Evolutionary conservation across 2,329 filamentous ascomycete genomes (phyloP).

Genomic region (Blumeriella jaapii): DNA sequence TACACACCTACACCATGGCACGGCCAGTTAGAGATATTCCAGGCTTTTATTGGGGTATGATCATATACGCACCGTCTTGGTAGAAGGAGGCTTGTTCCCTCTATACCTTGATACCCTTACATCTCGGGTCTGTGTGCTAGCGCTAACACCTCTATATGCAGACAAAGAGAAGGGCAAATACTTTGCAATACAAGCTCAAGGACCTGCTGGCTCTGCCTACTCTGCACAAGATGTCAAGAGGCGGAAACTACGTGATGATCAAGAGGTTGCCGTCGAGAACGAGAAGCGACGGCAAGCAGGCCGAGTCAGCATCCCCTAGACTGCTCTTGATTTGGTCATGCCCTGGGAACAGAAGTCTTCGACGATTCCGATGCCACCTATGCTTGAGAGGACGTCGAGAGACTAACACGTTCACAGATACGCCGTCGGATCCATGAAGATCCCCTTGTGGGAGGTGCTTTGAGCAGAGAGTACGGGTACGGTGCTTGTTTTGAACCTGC

Average conservation of each 20-base stretch:
- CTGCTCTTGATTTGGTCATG: too few relatives aligned
- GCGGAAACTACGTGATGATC: slow-evolving; percentile 36
- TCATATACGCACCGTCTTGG: too few relatives aligned
- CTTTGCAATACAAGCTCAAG: slow-evolving; percentile 49
- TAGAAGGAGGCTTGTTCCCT: not conserved
- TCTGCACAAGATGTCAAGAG: slow-evolving; percentile 47
- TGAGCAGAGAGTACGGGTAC: slow-evolving; percentile 15
- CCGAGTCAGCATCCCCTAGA: slow-evolving; percentile 16
- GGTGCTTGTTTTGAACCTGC: slow-evolving; percentile 7
- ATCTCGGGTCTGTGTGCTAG: too few relatives aligned
- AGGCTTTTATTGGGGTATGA: slow-evolving; percentile 42
- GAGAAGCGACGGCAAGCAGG: slow-evolving; percentile 9
- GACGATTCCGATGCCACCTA: too few relatives aligned
- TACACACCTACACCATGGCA: slow-evolving; percentile 3
- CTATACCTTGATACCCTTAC: slow-evolving; percentile 1
- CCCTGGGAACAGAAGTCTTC: too few relatives aligned
- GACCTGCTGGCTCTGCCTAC: slow-evolving; percentile 39
- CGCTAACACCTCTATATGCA: too few relatives aligned
- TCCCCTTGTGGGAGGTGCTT: slow-evolving; percentile 15
- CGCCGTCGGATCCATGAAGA: slow-evolving; percentile 12
- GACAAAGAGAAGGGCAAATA: slow-evolving; percentile 51
- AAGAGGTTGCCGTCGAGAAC: slow-evolving; percentile 13
- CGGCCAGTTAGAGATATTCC: slow-evolving; percentile 30
- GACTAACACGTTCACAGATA: too few relatives aligned
- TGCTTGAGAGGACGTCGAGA: too few relatives aligned